Percentiles rank a stretch among this genome's conserved stretches.
Conservation (phyloP, 768 basidiomycete species). For the Hortiboletus campestris region DNA sequence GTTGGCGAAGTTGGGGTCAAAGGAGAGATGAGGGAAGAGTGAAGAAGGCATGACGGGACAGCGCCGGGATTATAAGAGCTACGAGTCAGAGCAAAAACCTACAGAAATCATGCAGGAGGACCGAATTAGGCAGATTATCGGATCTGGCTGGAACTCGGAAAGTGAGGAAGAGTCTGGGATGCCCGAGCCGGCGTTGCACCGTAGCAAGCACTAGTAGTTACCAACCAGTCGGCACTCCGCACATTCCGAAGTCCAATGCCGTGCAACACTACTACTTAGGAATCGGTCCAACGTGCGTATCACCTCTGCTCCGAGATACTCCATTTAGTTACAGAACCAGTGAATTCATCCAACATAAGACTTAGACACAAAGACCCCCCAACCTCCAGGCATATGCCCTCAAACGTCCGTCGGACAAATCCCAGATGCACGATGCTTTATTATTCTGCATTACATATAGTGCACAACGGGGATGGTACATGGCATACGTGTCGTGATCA, state of each 20-base stretch:
- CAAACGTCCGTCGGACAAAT: conserved; percentile 4
- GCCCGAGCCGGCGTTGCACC: too few relatives aligned
- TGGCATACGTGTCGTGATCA: conserved; percentile 34
- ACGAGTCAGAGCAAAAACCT: conserved; percentile 14
- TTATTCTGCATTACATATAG: conserved; percentile 24
- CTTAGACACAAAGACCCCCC: too few relatives aligned
- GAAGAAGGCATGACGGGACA: conserved; percentile 24
- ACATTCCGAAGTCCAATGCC: neutral
- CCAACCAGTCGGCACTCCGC: conserved; percentile 4
- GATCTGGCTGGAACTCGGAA: conserved; percentile 22
- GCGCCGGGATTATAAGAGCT: conserved; percentile 27
- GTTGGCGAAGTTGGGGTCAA: conserved; percentile 30
- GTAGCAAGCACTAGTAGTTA: too few relatives aligned
- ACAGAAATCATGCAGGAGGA: conserved; percentile 20
- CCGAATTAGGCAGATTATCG: conserved; percentile 36
- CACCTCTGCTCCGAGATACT: conserved; percentile 9
- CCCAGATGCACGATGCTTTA: conserved; percentile 11
- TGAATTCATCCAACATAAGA: neutral
- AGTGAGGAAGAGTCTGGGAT: too few relatives aligned
- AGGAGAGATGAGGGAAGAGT: conserved; percentile 23
- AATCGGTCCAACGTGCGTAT: neutral
- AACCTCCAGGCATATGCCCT: neutral
- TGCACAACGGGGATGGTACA: conserved; percentile 13
- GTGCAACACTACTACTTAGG: neutral
- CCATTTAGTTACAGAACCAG: conserved; percentile 1